These are phyloP conservation scores for Pachysolen tannophilus DNA, from an alignment of 805 yeast species.

Conservation along the genomic window DNA sequence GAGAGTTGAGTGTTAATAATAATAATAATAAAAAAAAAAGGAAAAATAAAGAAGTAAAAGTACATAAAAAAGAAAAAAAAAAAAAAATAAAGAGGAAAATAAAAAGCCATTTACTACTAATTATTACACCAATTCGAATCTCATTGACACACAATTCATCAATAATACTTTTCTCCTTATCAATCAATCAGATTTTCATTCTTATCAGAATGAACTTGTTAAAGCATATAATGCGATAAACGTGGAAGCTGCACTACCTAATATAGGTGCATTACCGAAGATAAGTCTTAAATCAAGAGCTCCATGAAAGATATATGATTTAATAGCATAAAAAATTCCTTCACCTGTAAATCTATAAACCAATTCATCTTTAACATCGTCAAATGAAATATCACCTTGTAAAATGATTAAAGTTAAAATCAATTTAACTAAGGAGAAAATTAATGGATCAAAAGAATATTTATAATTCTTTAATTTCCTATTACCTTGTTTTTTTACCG, in stretches of 20 bases:
- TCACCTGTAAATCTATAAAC: slow-evolving; percentile 21
- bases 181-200: not conserved
- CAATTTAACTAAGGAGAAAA: slow-evolving; percentile 37
- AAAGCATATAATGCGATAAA: slow-evolving; percentile 41
- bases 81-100: not conserved
- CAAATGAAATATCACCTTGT: slow-evolving; percentile 17
- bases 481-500: slow-evolving; percentile 26
- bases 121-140: no score
- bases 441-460: slow-evolving; percentile 41
- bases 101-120: not conserved
- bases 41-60: not conserved
- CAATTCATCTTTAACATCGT: slow-evolving; percentile 20
- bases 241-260: slow-evolving; percentile 37
- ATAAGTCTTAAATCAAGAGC: slow-evolving; percentile 29
- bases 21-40: not conserved
- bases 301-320: slow-evolving; percentile 26
- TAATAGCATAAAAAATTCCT: slow-evolving; percentile 22
- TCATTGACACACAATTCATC: no score
- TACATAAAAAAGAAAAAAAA: slow-evolving; percentile 1
- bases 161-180: not conserved
- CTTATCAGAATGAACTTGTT: slow-evolving; percentile 3
- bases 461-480: no score
- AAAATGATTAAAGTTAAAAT: slow-evolving; percentile 30
- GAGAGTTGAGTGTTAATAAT: not conserved
- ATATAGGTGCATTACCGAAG: slow-evolving; percentile 40